phyloP scores from a whole-genome alignment of 108 stramenopile species.

The Skeletonema menzelii region DNA sequence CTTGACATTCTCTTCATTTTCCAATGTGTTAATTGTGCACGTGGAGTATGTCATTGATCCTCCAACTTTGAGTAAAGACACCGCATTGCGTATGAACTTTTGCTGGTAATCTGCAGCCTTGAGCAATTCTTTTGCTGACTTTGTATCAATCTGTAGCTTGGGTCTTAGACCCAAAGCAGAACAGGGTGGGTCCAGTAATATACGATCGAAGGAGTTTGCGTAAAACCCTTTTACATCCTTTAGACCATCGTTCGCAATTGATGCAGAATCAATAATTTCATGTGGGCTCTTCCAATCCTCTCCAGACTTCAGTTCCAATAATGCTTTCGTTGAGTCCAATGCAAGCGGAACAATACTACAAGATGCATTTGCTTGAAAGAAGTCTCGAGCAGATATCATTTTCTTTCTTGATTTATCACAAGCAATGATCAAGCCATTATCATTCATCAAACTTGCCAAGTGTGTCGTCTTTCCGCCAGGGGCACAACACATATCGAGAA shows the following conservation, averaged over 20 bases:
- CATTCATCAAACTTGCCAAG: slow-evolving; percentile 83
- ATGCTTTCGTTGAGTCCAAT: slow-evolving; percentile 66
- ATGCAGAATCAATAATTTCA: slow-evolving; percentile 46
- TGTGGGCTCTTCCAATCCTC: slow-evolving; percentile 21
- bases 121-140: slow-evolving; percentile 39
- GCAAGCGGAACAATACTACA: slow-evolving; percentile 69
- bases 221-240: slow-evolving; percentile 54
- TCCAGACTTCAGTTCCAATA: slow-evolving; percentile 7
- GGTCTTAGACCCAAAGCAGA: slow-evolving; percentile 76
- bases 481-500: slow-evolving; percentile 92
- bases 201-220: slow-evolving; percentile 72
- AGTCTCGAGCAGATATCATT: slow-evolving; percentile 47
- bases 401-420: slow-evolving; percentile 89
- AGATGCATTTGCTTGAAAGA: slow-evolving; percentile 56
- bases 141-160: slow-evolving; percentile 53
- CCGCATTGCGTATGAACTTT: slow-evolving; percentile 55
- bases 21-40: slow-evolving; percentile 62
- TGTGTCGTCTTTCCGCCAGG: slow-evolving; percentile 95
- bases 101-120: slow-evolving; percentile 63
- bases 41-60: slow-evolving; percentile 77
- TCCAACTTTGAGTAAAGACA: slow-evolving; percentile 59
- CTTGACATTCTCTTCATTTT: slow-evolving; percentile 70
- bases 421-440: slow-evolving; percentile 82
- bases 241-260: slow-evolving; percentile 39
- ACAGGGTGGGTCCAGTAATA: slow-evolving; percentile 82